Percentiles rank a stretch among this genome's conserved stretches.
phyloP scores from a whole-genome alignment of 2,329 filamentous ascomycete species.

The Pezizomycotina sp. region DNA sequence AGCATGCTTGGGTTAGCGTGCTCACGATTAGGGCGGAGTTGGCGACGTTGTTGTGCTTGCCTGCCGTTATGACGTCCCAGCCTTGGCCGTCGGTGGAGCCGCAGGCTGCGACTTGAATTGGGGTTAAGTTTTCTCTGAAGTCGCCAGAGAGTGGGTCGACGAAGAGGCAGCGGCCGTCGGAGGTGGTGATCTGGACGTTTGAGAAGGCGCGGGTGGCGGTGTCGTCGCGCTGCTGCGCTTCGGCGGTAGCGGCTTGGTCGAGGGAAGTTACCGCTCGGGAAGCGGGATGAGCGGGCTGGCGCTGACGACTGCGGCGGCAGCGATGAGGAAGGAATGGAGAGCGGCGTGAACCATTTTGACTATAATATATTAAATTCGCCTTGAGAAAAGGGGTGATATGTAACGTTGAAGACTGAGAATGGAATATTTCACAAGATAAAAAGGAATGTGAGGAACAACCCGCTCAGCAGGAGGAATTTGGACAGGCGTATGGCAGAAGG shows the following conservation, averaged over 20 bases:
- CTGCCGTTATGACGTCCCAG: conserved; percentile 38
- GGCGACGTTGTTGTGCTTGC: conserved; percentile 36
- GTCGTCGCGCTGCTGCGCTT: conserved; percentile 35
- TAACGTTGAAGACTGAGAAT: too few species aligned
- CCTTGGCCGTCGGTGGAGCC: conserved; percentile 34
- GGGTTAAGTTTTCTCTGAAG: conserved; percentile 40
- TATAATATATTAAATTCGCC: too few species aligned
- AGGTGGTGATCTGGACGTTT: conserved; percentile 33
- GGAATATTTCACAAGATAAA: too few species aligned
- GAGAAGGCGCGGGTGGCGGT: conserved; percentile 35
- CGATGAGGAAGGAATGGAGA: too few species aligned
- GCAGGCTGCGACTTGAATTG: conserved; percentile 34
- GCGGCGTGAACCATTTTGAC: too few species aligned
- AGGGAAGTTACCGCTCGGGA: too few species aligned
- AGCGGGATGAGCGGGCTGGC: too few species aligned
- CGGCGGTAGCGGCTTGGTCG: conserved; percentile 37
- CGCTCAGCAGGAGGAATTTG: too few species aligned
- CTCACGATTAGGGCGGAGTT: conserved; percentile 39
- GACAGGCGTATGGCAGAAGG: too few species aligned
- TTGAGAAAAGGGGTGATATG: too few species aligned
- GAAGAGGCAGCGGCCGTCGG: conserved; percentile 38
- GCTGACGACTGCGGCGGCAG: too few species aligned
- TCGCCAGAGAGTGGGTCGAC: conserved; percentile 39
- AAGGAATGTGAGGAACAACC: too few species aligned
- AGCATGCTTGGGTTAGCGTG: conserved; percentile 41